phyloP scores from a whole-genome alignment of 2,329 filamentous ascomycete species.

The Xylaria sp. region DNA sequence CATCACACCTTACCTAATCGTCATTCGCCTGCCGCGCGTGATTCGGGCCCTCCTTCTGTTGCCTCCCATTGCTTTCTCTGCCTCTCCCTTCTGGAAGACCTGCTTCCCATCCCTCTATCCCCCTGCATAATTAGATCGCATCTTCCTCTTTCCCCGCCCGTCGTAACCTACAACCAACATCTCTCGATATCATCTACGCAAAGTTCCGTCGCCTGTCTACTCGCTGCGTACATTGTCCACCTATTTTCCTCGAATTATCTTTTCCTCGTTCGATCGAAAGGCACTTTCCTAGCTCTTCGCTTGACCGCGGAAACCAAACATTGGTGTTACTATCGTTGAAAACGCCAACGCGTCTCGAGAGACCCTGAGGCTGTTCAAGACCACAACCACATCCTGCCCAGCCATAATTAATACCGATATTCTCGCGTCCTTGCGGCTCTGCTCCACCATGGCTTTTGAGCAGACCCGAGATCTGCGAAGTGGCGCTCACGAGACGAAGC shows the following conservation, averaged over 20 bases:
- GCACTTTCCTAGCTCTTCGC: neutral
- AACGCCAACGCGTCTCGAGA: neutral
- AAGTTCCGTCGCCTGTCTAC: neutral
- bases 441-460: conserved; percentile 46
- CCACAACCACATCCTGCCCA: neutral
- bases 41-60: conserved; percentile 36
- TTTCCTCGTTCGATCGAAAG: conserved; percentile 9
- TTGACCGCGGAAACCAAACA: neutral
- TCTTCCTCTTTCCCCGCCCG: conserved; percentile 10
- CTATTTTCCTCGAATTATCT: neutral
- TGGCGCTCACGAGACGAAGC: conserved; percentile 57
- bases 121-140: conserved; percentile 32
- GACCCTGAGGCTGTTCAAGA: neutral
- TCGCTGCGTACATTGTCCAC: neutral
- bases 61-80: conserved; percentile 37
- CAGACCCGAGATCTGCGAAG: conserved; percentile 57
- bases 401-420: neutral
- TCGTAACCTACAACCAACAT: conserved; percentile 27
- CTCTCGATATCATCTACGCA: conserved; percentile 11
- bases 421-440: neutral
- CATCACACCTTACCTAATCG: conserved; percentile 41
- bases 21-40: conserved; percentile 44
- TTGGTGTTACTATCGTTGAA: conserved; percentile 6
- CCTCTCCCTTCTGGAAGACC: conserved; percentile 32
- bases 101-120: conserved; percentile 13